These are phyloP conservation scores for Fusarium agapanthi DNA, from an alignment of 2,329 filamentous ascomycete species.

Conservation along the genomic window DNA sequence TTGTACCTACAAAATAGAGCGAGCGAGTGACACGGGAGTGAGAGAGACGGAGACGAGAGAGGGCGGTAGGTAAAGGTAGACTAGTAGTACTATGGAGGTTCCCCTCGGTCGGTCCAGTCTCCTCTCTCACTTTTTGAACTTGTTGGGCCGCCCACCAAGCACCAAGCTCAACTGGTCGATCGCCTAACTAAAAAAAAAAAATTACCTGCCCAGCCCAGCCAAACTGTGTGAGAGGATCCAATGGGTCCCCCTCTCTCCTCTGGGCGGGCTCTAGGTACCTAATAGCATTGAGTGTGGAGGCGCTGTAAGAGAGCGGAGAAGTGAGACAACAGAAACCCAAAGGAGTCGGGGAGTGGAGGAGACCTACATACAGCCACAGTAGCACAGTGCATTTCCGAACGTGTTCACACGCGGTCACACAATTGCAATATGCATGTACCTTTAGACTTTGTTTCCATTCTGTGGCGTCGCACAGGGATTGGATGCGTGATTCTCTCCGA, in stretches of 20 bases:
- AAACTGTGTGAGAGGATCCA: conserved; percentile 36
- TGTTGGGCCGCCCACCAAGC: conserved; percentile 45
- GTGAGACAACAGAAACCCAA: conserved; percentile 34
- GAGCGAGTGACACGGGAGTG: background rate
- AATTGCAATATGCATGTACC: background rate
- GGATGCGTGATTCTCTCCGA: conserved; percentile 28
- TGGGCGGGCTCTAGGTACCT: conserved; percentile 2
- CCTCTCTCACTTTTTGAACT: conserved; percentile 31
- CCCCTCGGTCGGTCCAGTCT: conserved; percentile 3
- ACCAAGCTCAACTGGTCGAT: conserved; percentile 43
- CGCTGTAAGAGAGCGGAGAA: conserved; percentile 37
- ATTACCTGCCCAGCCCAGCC: conserved; percentile 5
- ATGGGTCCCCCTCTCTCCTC: background rate
- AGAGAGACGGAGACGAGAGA: background rate
- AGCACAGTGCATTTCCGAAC: conserved; percentile 13
- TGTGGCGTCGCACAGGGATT: conserved; percentile 19
- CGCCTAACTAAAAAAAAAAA: conserved; percentile 32
- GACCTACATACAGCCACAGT: conserved; percentile 24
- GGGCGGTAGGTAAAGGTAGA: background rate
- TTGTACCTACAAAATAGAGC: conserved; percentile 31
- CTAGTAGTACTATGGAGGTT: background rate
- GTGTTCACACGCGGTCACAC: background rate
- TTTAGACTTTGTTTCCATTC: background rate
- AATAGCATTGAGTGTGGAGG: conserved; percentile 33
- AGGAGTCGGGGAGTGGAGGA: conserved; percentile 11